A percentile compares a stretch with the other conserved stretches of the same genome.
phyloP scores from a whole-genome alignment of 2,329 filamentous ascomycete species.

The Cyphellophora attinorum region DNA sequence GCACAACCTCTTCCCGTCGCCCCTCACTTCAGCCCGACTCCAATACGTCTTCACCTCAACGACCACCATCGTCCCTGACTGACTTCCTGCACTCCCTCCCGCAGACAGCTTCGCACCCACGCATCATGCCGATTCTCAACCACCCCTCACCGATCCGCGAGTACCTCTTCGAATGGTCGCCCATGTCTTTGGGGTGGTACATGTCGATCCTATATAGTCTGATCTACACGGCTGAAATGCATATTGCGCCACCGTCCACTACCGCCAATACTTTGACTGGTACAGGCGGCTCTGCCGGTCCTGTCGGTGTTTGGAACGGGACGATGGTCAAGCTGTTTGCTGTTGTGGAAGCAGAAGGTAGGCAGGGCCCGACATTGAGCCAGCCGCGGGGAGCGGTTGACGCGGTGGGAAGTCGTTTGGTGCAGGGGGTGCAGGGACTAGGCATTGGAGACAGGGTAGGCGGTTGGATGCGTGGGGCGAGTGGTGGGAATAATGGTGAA shows the following conservation, averaged over 20 bases:
- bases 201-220: conserved; percentile 90
- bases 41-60: conserved; percentile 16
- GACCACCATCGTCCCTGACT: conserved; percentile 27
- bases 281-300: conserved; percentile 55
- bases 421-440: conserved; percentile 73
- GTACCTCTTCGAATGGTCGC: conserved; percentile 91
- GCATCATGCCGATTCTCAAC: conserved; percentile 55
- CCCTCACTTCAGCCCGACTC: conserved; percentile 22
- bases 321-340: conserved; percentile 81
- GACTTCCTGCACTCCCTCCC: conserved; percentile 33
- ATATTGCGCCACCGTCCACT: conserved; percentile 37
- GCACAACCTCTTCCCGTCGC: conserved; percentile 20
- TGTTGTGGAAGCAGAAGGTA: conserved; percentile 68
- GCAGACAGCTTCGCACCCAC: conserved; percentile 38
- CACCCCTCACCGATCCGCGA: conserved; percentile 67
- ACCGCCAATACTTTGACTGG: conserved; percentile 17
- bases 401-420: conserved; percentile 82
- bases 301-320: conserved; percentile 88
- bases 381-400: conserved; percentile 86
- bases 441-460: conserved; percentile 50
- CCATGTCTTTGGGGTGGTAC: conserved; percentile 86
- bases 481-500: conserved; percentile 4
- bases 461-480: conserved; percentile 18
- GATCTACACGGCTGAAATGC: conserved; percentile 83
- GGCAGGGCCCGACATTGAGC: conserved; percentile 69